phyloP scores from a whole-genome alignment of 441 rosid species.

The Adansonia rubrostipa region DNA sequence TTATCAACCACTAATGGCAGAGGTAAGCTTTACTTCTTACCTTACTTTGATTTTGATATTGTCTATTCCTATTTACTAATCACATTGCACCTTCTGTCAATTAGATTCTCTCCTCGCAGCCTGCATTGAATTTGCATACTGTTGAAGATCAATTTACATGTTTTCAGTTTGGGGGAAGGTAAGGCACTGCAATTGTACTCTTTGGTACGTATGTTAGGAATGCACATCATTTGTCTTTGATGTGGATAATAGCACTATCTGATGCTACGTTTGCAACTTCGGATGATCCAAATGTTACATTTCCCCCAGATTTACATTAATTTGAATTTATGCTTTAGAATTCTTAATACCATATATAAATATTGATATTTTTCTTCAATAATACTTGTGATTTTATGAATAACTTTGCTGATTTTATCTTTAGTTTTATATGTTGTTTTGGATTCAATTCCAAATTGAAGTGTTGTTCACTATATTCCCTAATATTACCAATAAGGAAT shows the following conservation, averaged over 20 bases:
- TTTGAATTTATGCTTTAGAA: slow-evolving; percentile 1
- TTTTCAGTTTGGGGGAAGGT: slow-evolving; percentile 63
- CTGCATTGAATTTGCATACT: slow-evolving; percentile 54
- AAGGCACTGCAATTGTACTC: slow-evolving; percentile 39
- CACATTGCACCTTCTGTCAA: slow-evolving; percentile 22
- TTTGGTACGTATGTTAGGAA: slow-evolving; percentile 11
- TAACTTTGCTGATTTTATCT: neutral
- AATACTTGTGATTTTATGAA: neutral
- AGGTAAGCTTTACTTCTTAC: slow-evolving; percentile 40
- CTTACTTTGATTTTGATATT: slow-evolving; percentile 22
- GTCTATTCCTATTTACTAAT: slow-evolving; percentile 12
- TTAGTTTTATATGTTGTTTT: slow-evolving; percentile 1
- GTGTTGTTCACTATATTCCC: neutral
- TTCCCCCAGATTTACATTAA: neutral
- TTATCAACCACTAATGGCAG: slow-evolving; percentile 51
- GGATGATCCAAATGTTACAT: neutral
- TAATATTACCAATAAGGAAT: neutral
- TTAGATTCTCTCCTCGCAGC: slow-evolving; percentile 63
- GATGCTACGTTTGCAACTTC: slow-evolving; percentile 5
- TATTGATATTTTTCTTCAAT: neutral
- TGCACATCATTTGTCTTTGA: slow-evolving; percentile 13
- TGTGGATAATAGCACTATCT: neutral
- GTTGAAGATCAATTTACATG: slow-evolving; percentile 78
- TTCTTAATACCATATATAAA: neutral
- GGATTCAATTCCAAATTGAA: neutral